Percentiles rank a stretch among this genome's conserved stretches.
Evolutionary conservation across 2,329 filamentous ascomycete species (phyloP).

Genomic region (Parascedosporium putredinis): DNA sequence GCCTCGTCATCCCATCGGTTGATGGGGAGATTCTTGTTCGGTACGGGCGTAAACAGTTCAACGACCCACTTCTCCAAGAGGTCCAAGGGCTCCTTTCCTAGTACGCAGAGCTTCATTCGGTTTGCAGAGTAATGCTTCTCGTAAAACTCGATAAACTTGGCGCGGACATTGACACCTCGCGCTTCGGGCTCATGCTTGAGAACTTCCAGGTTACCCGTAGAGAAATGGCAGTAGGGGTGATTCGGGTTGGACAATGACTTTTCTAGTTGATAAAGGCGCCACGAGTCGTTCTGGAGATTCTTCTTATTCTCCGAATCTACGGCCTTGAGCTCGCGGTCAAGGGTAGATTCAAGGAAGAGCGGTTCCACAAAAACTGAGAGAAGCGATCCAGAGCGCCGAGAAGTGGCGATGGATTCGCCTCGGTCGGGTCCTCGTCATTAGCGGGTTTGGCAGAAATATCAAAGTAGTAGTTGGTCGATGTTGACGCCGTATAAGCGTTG

Average conservation of each 20-base stretch:
- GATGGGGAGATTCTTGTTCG: slow-evolving; percentile 66
- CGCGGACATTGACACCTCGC: slow-evolving; percentile 71
- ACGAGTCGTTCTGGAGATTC: slow-evolving; percentile 83
- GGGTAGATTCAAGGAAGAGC: slow-evolving; percentile 71
- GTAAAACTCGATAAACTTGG: slow-evolving; percentile 90
- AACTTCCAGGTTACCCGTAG: slow-evolving; percentile 78
- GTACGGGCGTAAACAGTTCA: slow-evolving; percentile 71
- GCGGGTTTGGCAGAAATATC: slow-evolving; percentile 76
- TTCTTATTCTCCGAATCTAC: slow-evolving; percentile 98
- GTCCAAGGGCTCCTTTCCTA: slow-evolving; percentile 74
- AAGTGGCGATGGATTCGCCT: slow-evolving; percentile 48
- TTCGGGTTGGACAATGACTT: slow-evolving; percentile 80
- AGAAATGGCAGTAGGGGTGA: slow-evolving; percentile 86
- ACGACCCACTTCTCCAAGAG: slow-evolving; percentile 74
- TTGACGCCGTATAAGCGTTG: slow-evolving; percentile 88
- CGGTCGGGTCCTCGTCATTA: slow-evolving; percentile 45
- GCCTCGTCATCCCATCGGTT: slow-evolving; percentile 44
- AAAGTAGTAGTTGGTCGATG: slow-evolving; percentile 96
- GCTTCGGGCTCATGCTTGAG: slow-evolving; percentile 74
- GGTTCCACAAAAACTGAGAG: slow-evolving; percentile 84
- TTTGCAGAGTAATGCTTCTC: slow-evolving; percentile 86
- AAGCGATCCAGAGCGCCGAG: slow-evolving; percentile 83
- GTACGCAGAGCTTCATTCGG: slow-evolving; percentile 80
- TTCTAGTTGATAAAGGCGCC: slow-evolving; percentile 78
- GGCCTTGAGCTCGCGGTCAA: slow-evolving; percentile 78